Conservation (phyloP, 768 basidiomycete species). For the Tulasnella sp. region DNA sequence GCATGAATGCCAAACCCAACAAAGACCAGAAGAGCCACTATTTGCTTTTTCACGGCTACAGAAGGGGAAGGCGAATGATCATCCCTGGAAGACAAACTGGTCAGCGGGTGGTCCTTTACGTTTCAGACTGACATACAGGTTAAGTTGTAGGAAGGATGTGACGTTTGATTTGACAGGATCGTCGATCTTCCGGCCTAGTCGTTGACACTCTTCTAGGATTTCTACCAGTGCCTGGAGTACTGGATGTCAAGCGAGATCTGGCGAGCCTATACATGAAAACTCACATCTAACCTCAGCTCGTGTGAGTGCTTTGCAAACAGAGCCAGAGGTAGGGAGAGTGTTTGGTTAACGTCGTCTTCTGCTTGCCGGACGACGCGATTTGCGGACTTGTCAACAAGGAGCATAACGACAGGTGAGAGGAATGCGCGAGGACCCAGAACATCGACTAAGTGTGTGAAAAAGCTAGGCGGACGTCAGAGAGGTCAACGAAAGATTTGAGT, state of each 20-base stretch:
- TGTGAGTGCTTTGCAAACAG: conserved; percentile 51
- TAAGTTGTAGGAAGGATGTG: conserved; percentile 14
- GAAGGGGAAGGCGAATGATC: conserved; percentile 23
- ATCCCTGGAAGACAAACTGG: neutral
- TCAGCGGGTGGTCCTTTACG: neutral
- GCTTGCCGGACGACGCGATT: conserved; percentile 60
- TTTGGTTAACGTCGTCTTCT: conserved; percentile 48
- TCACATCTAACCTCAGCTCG: conserved; percentile 43
- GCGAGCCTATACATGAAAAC: conserved; percentile 21
- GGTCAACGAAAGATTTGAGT: neutral
- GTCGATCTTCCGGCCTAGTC: conserved; percentile 38
- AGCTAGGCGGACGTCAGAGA: conserved; percentile 39
- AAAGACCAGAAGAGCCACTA: conserved; percentile 61
- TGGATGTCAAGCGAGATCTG: neutral
- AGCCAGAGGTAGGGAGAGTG: conserved; percentile 58
- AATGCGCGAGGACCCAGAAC: conserved; percentile 75
- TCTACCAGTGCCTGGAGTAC: conserved; percentile 50
- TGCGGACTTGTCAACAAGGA: conserved; percentile 70
- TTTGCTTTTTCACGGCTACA: conserved; percentile 47
- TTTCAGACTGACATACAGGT: neutral
- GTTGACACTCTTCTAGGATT: conserved; percentile 56
- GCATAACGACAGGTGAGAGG: conserved; percentile 71
- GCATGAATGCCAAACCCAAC: conserved; percentile 46
- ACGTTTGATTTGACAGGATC: conserved; percentile 23
- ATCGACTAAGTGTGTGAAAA: conserved; percentile 81